Evolutionary conservation across 2,329 filamentous ascomycete species (phyloP).

Genomic region (Fusarium equiseti): DNA sequence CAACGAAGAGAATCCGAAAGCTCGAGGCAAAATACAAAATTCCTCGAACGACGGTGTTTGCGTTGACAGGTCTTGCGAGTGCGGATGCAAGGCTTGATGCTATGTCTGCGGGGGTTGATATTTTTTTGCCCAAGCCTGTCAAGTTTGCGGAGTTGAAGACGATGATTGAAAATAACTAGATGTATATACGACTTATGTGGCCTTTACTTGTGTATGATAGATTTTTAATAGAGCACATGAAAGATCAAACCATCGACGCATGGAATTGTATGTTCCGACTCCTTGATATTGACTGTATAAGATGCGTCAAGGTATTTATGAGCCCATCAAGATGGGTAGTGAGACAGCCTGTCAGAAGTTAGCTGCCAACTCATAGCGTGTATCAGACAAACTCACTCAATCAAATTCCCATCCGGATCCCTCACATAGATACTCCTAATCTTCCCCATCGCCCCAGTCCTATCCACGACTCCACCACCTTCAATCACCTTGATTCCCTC

Average conservation of each 20-base stretch:
- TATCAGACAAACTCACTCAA: conserved; percentile 62
- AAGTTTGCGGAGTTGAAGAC: conserved; percentile 57
- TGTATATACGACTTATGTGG: conserved; percentile 20
- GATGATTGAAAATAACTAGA: conserved; percentile 37
- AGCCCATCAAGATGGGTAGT: neutral
- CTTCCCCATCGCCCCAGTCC: conserved; percentile 67
- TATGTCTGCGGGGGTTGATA: conserved; percentile 61
- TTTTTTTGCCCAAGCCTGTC: conserved; percentile 66
- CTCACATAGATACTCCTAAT: conserved; percentile 70
- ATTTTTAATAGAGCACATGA: conserved; percentile 12
- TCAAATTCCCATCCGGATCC: conserved; percentile 71
- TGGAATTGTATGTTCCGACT: neutral
- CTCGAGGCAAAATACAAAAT: conserved; percentile 59
- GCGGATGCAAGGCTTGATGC: conserved; percentile 62
- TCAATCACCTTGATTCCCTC: conserved; percentile 63
- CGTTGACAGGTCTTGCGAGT: conserved; percentile 65
- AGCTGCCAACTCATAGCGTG: rapidly evolving
- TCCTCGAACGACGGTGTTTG: conserved; percentile 61
- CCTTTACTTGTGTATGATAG: conserved; percentile 13
- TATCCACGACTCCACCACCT: conserved; percentile 62
- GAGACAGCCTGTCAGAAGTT: neutral
- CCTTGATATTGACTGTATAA: too few species aligned
- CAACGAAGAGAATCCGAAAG: conserved; percentile 62
- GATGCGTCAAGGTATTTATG: neutral
- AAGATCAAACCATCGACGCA: neutral